Percentiles rank a stretch among this genome's conserved stretches.
Evolutionary conservation across 23 red algal genomes (phyloP).

Genomic region (Cyanidium caldarium): DNA sequence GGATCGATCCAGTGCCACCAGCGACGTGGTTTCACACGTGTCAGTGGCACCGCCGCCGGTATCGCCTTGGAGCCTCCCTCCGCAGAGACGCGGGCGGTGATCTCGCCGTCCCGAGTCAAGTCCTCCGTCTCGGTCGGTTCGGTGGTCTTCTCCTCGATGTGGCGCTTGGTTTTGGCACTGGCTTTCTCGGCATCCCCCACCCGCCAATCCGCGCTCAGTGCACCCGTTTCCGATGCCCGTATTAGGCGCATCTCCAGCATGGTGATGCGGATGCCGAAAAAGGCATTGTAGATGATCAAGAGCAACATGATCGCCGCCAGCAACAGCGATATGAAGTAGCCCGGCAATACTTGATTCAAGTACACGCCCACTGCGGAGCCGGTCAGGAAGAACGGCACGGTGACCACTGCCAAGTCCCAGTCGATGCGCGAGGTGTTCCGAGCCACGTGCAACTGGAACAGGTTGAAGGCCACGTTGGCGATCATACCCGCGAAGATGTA

Average conservation of each 20-base stretch:
- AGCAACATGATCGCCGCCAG: conserved; percentile 11
- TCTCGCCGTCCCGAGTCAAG: not conserved
- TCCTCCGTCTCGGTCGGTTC: not conserved
- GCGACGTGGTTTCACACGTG: too few species aligned
- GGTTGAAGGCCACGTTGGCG: not conserved
- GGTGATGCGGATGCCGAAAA: not conserved
- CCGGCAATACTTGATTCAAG: conserved; percentile 15
- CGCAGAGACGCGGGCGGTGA: not conserved
- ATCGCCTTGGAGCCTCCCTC: not conserved
- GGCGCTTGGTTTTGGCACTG: not conserved
- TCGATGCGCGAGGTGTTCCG: conserved; percentile 8
- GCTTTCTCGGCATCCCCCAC: not conserved
- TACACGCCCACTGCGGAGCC: conserved; percentile 11
- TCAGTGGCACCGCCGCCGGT: too few species aligned
- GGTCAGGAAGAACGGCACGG: conserved; percentile 11
- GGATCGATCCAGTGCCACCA: conserved; percentile 6
- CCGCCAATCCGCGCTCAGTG: too few species aligned
- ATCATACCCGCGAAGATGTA: conserved; percentile 4
- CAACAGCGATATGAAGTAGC: conserved; percentile 11
- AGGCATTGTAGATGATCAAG: not conserved
- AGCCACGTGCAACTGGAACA: not conserved
- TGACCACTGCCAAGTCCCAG: conserved; percentile 3
- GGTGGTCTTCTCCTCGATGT: not conserved
- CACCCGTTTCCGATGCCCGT: too few species aligned
- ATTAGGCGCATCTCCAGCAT: not conserved